Base-by-base conservation (phyloP, 2,329 filamentous ascomycete genomes). In the Hypoxylon sp. region DNA sequence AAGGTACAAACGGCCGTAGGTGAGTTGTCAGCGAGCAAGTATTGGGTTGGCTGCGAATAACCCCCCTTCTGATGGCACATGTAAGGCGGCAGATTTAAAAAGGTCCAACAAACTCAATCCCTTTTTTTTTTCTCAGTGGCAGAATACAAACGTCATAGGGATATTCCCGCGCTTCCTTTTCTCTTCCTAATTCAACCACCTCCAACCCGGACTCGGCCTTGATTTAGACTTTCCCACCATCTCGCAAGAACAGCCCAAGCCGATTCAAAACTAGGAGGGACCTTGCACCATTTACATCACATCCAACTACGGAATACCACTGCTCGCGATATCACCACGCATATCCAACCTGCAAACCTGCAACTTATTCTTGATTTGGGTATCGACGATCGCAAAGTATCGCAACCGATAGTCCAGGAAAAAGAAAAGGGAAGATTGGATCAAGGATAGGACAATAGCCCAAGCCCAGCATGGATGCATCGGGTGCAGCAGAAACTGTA, bases 401-500 rank as follows among this genome's bases (percentile, higher is more conserved):
- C 52, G 62, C 55, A 41, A 59, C 55, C 22, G 46, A 64, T 49
- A 49, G 28, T 41, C 53, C 52, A 43, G 43, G 37, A 41, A 17
- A 26, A 37, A n/a, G 20, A 19, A 32, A 49, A 57, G 58, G 30
- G 24, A 11, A 59, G 17, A 62, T 49, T 55, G 34, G 30, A 50
- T 17, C 39, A 63, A 56, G 48, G 47, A 57, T 56, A 51, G 15
- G 56, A 52, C 24, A 54, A 24, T 41, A 34, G 26, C 26, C 51
- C 54, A 63, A 34, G 26, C 26, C 51, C 54, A 63, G 50, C 50
- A 61, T 61, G 60, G 65, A 56, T 56, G 59, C 56, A 52, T 52
- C 65, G 41, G 65, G 65, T 50, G 53, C 52, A 53, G 59, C 48
- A 52, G 59, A 65, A 49, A 54, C 47, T 59, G 62, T 68, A 63